Conservation (phyloP, 2,329 filamentous ascomycete species). For the Aspergillus ibericus region DNA sequence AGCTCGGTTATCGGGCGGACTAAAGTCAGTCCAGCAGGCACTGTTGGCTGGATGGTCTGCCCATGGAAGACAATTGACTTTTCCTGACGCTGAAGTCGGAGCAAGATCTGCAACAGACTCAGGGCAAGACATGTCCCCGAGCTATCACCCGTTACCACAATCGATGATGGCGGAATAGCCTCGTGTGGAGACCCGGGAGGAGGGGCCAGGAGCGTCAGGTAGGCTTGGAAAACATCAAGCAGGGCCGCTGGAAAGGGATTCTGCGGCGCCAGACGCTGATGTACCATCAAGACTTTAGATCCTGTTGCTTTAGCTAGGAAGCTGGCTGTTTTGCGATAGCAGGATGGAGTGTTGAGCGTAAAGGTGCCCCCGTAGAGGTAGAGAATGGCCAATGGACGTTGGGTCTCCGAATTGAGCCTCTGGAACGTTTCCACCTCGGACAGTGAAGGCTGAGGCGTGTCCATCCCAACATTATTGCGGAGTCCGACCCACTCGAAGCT, state of each 20-base stretch:
- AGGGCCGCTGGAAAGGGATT: constrained; percentile 11
- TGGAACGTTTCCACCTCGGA: too few relatives aligned
- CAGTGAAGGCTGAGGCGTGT: too few relatives aligned
- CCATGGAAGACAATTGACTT: constrained; percentile 4
- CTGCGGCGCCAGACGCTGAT: constrained; percentile 9
- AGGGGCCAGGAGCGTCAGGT: constrained; percentile 1
- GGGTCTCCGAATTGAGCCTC: neutral
- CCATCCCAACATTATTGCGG: too few relatives aligned
- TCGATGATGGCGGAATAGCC: neutral
- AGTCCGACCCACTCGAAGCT: too few relatives aligned
- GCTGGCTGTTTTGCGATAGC: neutral
- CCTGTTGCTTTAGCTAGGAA: neutral
- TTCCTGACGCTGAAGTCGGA: neutral
- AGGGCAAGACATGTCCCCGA: constrained; percentile 3
- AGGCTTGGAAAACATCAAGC: constrained; percentile 7
- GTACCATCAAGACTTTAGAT: neutral
- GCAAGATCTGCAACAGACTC: constrained; percentile 2
- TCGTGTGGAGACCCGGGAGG: neutral
- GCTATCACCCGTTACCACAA: constrained; percentile 4
- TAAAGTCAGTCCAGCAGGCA: constrained; percentile 5
- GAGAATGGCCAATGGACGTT: neutral
- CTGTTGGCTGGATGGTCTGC: neutral
- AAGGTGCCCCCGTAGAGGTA: neutral
- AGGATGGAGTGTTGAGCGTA: neutral
- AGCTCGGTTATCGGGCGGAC: neutral